Percentiles rank a stretch among this genome's conserved stretches.
Conservation (phyloP, 2,329 filamentous ascomycete species). For the Aspergillus jensenii region DNA sequence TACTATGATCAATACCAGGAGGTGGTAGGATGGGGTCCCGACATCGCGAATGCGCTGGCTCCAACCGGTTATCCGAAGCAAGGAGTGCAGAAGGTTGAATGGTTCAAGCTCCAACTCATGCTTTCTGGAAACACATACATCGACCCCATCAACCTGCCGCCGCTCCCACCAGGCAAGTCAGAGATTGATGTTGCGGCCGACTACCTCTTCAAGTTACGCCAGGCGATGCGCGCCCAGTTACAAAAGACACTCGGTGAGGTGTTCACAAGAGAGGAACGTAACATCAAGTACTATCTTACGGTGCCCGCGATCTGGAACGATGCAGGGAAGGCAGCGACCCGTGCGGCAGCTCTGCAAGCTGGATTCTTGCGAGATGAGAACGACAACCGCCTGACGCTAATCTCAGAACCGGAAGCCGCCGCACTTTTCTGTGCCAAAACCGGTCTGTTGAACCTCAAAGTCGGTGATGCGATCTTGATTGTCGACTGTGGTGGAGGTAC, state of each 20-base stretch:
- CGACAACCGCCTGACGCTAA: conserved; percentile 89
- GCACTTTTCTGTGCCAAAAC: conserved; percentile 98
- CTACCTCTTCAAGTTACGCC: conserved; percentile 96
- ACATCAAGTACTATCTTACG: conserved; percentile 95
- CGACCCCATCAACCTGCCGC: conserved; percentile 96
- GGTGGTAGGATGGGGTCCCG: conserved; percentile 98
- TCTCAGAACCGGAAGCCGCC: conserved; percentile 95
- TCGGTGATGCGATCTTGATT: conserved; percentile 97
- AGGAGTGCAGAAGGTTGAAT: conserved; percentile 97
- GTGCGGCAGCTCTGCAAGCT: conserved; percentile 93
- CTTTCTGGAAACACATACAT: conserved; percentile 98
- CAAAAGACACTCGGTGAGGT: conserved; percentile 97
- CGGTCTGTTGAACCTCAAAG: conserved; percentile 90
- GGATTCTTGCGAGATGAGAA: conserved; percentile 97
- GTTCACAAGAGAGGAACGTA: conserved; percentile 95
- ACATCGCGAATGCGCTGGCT: conserved; percentile 94
- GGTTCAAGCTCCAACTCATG: conserved; percentile 99
- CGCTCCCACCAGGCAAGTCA: conserved; percentile 94
- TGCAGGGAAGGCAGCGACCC: conserved; percentile 93
- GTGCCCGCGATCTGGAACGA: conserved; percentile 99
- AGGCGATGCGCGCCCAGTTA: conserved; percentile 92
- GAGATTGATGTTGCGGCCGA: conserved; percentile 99
- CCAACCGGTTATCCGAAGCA: conserved; percentile 97
- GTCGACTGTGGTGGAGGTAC: conserved; percentile 98
- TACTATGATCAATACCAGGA: conserved; percentile 99